phyloP scores from a whole-genome alignment of 2,329 filamentous ascomycete genomes.

The Pyrenophora graminea region DNA sequence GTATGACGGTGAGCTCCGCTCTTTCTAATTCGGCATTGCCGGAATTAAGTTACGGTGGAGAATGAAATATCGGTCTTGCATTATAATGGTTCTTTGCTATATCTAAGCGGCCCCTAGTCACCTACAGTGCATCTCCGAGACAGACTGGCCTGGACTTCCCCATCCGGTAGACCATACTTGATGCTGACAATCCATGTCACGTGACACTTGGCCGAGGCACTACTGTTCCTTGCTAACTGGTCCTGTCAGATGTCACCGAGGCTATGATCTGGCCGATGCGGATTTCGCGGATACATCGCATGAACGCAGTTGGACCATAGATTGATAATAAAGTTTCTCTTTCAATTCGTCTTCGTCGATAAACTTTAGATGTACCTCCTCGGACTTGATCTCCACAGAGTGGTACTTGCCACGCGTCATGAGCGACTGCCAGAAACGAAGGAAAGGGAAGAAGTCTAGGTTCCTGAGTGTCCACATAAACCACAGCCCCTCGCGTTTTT shows the following conservation, averaged over 20 bases:
- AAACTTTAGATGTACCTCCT: neutral
- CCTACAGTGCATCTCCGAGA: neutral
- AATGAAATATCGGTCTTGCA: neutral
- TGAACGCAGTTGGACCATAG: neutral
- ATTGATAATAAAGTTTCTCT: neutral
- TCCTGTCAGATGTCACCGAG: neutral
- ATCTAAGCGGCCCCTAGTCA: neutral
- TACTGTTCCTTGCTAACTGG: neutral
- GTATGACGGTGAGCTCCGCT: slow-evolving; percentile 6
- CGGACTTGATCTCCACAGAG: neutral
- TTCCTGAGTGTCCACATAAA: neutral
- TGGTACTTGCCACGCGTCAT: neutral
- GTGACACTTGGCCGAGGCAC: slow-evolving; percentile 5
- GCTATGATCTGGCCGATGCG: neutral
- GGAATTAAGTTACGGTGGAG: neutral
- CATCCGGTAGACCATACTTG: neutral
- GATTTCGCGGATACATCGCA: neutral
- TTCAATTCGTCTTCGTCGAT: neutral
- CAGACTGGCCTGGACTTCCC: neutral
- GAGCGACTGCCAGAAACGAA: slow-evolving; percentile 4
- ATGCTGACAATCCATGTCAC: slow-evolving; percentile 2
- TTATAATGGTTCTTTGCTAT: neutral
- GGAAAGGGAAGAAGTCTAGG: slow-evolving; percentile 3
- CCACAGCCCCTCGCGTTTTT: neutral
- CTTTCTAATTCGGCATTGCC: slow-evolving; percentile 7